phyloP scores from a whole-genome alignment of 148 eudicot species.

The Nepenthes mirabilis region DNA sequence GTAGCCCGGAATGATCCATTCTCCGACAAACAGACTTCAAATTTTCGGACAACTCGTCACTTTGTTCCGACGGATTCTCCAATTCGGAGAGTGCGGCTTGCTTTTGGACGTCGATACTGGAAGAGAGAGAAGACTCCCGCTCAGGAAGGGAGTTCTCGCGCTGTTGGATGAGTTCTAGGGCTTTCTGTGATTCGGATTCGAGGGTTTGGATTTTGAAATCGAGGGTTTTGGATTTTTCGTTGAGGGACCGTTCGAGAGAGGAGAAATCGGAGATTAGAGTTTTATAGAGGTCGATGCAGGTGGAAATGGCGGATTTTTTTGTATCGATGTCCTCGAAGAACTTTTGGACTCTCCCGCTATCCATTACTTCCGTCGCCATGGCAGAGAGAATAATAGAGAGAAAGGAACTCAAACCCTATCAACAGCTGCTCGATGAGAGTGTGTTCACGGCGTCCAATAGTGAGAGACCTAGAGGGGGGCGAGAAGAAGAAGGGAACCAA shows the following conservation, averaged over 20 bases:
- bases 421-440: too few relatives aligned
- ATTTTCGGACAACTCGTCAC: constrained; percentile 5
- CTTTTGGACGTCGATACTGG: constrained; percentile 8
- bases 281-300: constrained; percentile 9
- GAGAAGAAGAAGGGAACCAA: too few relatives aligned
- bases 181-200: constrained; percentile 4
- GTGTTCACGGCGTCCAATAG: too few relatives aligned
- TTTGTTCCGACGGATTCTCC: background rate
- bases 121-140: constrained; percentile 7
- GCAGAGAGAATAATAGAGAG: background rate
- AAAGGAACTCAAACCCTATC: background rate
- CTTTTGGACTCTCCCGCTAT: background rate
- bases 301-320: too few relatives aligned
- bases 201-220: constrained; percentile 12
- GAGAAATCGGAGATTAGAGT: constrained; percentile 17
- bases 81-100: constrained; percentile 11
- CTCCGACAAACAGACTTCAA: constrained; percentile 17
- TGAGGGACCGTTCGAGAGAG: constrained; percentile 9
- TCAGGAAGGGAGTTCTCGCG: constrained; percentile 18
- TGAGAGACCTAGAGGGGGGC: too few relatives aligned
- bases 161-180: constrained; percentile 9
- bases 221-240: constrained; percentile 12
- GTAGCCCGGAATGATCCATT: constrained; percentile 18
- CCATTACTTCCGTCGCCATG: constrained; percentile 16
- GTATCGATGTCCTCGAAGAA: too few relatives aligned